These are phyloP conservation scores for Cicer chorassanicum DNA, from an alignment of 306 rosid species.

Conservation along the genomic window DNA sequence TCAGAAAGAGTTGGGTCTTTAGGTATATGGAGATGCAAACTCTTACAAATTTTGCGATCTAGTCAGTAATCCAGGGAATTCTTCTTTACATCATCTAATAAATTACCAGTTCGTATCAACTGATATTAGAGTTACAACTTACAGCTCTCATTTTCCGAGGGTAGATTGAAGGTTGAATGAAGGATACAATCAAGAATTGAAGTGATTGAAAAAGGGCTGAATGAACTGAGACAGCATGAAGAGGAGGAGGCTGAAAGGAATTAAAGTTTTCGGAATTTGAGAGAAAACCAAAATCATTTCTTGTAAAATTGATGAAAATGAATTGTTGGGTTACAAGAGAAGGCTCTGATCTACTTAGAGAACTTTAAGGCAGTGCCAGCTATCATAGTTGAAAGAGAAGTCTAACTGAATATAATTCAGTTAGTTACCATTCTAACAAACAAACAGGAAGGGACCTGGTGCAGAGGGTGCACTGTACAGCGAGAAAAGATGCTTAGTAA, in stretches of 20 bases:
- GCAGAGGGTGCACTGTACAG: neutral
- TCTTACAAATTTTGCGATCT: neutral
- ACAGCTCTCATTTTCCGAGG: neutral
- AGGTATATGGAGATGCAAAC: slow-evolving; percentile 19
- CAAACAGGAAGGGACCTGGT: neutral
- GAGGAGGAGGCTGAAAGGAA: too few species aligned
- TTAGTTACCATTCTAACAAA: neutral
- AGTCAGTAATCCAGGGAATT: neutral
- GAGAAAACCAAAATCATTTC: too few species aligned
- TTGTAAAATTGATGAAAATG: too few species aligned
- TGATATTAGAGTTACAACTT: neutral
- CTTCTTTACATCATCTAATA: too few species aligned
- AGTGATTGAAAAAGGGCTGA: neutral
- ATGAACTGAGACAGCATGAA: too few species aligned
- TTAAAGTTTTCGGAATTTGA: neutral
- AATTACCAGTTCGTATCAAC: neutral
- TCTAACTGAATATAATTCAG: too few species aligned
- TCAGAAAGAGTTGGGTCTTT: slow-evolving; percentile 8
- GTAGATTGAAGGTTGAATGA: neutral
- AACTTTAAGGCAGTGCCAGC: neutral
- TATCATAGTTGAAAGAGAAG: neutral
- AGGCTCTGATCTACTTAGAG: neutral
- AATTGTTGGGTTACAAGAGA: neutral
- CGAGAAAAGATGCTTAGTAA: neutral
- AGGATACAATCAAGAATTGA: slow-evolving; percentile 2